These are phyloP conservation scores for Xylaria palmicola DNA, from an alignment of 495 filamentous ascomycete genomes.

Conservation along the genomic window DNA sequence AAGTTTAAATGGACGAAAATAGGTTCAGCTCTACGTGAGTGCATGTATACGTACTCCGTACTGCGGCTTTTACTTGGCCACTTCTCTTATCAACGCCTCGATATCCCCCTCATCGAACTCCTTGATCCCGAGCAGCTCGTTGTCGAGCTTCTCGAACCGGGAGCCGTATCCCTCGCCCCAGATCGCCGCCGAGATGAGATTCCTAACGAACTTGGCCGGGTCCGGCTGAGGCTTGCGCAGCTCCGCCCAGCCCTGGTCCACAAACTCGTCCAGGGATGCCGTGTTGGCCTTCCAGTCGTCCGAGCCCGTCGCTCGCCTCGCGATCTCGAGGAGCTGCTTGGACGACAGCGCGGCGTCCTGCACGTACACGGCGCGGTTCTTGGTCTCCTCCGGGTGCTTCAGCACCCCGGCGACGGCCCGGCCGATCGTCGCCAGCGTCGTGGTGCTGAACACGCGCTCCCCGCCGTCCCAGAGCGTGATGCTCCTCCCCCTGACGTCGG, in stretches of 20 bases:
- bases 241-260: slow-evolving; percentile 1
- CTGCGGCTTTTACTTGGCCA: not conserved
- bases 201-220: slow-evolving; percentile 10
- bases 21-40: no score
- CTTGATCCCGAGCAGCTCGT: slow-evolving; percentile 23
- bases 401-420: slow-evolving; percentile 34
- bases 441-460: slow-evolving; percentile 24
- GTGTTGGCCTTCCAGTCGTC: slow-evolving; percentile 4
- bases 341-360: slow-evolving; percentile 24
- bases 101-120: slow-evolving; percentile 15
- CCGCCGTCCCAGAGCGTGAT: slow-evolving; percentile 30
- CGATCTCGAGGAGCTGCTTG: slow-evolving; percentile 30
- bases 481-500: not conserved
- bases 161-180: slow-evolving; percentile 36
- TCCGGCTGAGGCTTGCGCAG: slow-evolving; percentile 27
- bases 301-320: slow-evolving; percentile 12
- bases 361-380: slow-evolving; percentile 32
- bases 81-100: not conserved
- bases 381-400: slow-evolving; percentile 29
- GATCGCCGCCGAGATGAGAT: slow-evolving; percentile 29
- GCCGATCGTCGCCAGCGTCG: slow-evolving; percentile 28
- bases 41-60: no score
- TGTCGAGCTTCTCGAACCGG: slow-evolving; percentile 21
- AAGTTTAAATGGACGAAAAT: no score
- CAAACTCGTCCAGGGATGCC: slow-evolving; percentile 6